Evolutionary conservation across 352 stramenopile genomes (phyloP), one percentile per base, ranked within the genome.

Genomic region (Aphanomyces astaci): DNA sequence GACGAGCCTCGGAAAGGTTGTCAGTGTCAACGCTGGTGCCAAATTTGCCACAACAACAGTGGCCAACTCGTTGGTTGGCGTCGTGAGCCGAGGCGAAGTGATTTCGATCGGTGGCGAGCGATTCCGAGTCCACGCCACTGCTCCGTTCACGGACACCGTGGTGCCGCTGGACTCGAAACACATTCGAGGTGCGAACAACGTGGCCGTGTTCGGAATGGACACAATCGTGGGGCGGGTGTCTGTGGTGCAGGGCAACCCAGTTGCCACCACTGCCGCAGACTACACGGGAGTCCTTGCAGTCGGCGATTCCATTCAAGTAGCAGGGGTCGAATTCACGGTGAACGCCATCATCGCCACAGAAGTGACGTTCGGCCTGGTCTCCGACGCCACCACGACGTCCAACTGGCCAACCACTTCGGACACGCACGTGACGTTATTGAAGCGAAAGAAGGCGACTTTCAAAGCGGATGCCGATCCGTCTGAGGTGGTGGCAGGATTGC

Each of bases 121-220:
- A 32, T 93, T 93, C 51, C 76, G 60, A 1, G 77, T 93, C 13
- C 85, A 93, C 52, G 53, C 73, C 0, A 82, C 79, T 0, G 82
- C 85, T 7, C 78, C 79, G 0, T 93, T 93, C 53, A 93, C 85
- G 15, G 79, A 91, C 66, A 75, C 70, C 0, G 59, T 81, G 24
- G 71, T 93, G 25, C 85, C 85, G 1, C 56, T 93, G 4, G 77
- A 89, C 53, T 78, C 80, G 15, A 90, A 93, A 63, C 78, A 89
- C 27, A 81, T 87, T 33, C 80, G 62, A 15, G 85, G 85, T 10
- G 71, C 71, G 1, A 75, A 63, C 0, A 60, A 22, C 0, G 72
- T 72, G 9, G 0, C 52, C 0, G 76, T 93, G 15, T 77, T 79
- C 43, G 0, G 89, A 4, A 74, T 78, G 15, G 85, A 91, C 49